Evolutionary conservation across 768 basidiomycete species (phyloP), one percentile per base, ranked within the genome.

Genomic region (Strobilomyces echinocephalus): DNA sequence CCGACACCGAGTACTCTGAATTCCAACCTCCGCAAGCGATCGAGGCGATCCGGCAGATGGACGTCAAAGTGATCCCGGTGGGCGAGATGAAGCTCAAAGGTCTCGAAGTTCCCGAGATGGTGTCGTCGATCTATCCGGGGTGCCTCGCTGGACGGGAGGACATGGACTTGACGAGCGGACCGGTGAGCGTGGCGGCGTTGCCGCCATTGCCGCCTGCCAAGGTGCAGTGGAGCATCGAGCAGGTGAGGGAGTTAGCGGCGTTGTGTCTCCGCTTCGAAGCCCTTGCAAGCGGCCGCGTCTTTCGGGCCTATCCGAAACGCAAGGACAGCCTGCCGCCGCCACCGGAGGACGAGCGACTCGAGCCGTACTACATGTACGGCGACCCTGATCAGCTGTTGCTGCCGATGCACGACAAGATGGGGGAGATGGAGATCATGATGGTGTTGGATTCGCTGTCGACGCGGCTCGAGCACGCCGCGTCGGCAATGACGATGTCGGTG

Each of bases 61-160:
- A 86, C 1, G 75, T 92, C 35, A 73, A 77, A 33, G 78, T 94
- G 51, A 77, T 84, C 31, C 76, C 78, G n/a, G 78, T 95, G 16
- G 95, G 97, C 5, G 93, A 97, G 70, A 79, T 85, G 58, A 93
- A 91, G 67, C 81, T 98, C 57, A 98, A 98, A 71, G 97, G 97
- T 11, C 75, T 98, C 47, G 95, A 98, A 71, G 77, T 90, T 1
- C 91, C 93, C 1, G 95, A 97, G 70, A 77, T 80, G 58, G 75
- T 98, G 20, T 89, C 91, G n/a, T 68, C 86, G 16, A 76, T 97
- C 42, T 98, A 91, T 69, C 92, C 95, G 0, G 74, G 69, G 24
- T 79, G 81, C 4, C 74, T 98, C 35, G 79, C 81, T 39, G 85
- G 84, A 8, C 83, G 95, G 30, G 79, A 86, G 54, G 79, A 84